These are phyloP conservation scores for Tephrocybe rancida DNA, from an alignment of 768 basidiomycete genomes.

Conservation along the genomic window DNA sequence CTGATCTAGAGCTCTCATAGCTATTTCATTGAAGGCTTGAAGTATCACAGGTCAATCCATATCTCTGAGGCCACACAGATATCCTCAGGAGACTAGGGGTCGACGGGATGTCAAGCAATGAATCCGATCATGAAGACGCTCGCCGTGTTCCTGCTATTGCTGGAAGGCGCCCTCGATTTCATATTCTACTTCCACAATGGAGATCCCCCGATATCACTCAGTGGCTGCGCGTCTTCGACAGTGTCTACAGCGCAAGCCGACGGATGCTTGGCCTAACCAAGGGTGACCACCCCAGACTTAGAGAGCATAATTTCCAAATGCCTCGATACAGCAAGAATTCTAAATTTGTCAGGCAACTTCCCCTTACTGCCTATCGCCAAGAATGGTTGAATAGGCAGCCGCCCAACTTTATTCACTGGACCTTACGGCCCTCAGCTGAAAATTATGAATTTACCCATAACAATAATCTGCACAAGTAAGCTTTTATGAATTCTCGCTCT, in stretches of 20 bases:
- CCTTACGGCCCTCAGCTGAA: conserved; percentile 1
- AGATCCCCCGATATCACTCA: conserved; percentile 11
- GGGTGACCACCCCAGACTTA: conserved; percentile 14
- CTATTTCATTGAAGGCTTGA: too few species aligned
- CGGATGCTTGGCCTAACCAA: neutral
- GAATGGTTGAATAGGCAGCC: conserved; percentile 10
- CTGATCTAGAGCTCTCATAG: too few species aligned
- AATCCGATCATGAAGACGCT: conserved; percentile 18
- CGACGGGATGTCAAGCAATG: conserved; percentile 27
- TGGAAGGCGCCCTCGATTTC: conserved; percentile 2
- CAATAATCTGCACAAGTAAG: conserved; percentile 12
- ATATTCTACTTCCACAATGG: conserved; percentile 16
- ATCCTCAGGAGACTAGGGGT: conserved; percentile 22
- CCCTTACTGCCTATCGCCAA: conserved; percentile 16
- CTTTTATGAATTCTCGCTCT: too few species aligned
- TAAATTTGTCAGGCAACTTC: conserved; percentile 16
- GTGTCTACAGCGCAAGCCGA: conserved; percentile 11
- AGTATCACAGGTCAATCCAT: conserved; percentile 1
- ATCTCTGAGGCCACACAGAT: conserved; percentile 12
- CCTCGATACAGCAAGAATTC: conserved; percentile 3
- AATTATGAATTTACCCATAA: conserved; percentile 19
- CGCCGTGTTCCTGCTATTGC: neutral
- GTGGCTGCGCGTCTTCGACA: conserved; percentile 22
- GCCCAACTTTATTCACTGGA: neutral
- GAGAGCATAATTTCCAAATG: neutral